A percentile compares a stretch with the other conserved stretches of the same genome.
These are phyloP conservation scores for Triangularia verruculosa DNA, from an alignment of 2,329 filamentous ascomycete genomes.

Conservation along the genomic window DNA sequence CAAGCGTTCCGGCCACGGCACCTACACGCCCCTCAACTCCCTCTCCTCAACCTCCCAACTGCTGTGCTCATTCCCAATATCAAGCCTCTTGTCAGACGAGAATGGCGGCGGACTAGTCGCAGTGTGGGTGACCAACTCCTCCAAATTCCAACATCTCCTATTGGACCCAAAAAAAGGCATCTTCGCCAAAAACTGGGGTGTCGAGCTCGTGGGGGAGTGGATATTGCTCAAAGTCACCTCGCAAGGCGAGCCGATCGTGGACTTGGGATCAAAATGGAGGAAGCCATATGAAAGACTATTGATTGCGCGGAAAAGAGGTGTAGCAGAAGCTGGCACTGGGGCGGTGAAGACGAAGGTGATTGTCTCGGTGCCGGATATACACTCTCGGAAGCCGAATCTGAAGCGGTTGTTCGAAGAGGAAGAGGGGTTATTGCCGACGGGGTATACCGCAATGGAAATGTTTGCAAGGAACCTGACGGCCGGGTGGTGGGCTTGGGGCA, in stretches of 20 bases:
- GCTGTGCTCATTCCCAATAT: constrained; percentile 55
- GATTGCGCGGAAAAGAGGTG: constrained; percentile 47
- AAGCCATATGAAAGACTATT: constrained; percentile 76
- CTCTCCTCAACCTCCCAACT: constrained; percentile 47
- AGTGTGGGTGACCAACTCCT: constrained; percentile 76
- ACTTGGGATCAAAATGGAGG: constrained; percentile 60
- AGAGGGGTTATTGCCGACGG: constrained; percentile 48
- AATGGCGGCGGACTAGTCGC: constrained; percentile 53
- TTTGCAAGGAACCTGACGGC: constrained; percentile 72
- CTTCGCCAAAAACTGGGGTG: constrained; percentile 61
- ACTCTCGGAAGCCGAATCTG: constrained; percentile 75
- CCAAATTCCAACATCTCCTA: constrained; percentile 54
- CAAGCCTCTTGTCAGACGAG: constrained; percentile 45
- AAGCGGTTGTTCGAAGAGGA: constrained; percentile 54
- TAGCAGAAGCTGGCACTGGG: constrained; percentile 24
- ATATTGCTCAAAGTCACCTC: constrained; percentile 73
- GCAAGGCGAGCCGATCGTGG: constrained; percentile 61
- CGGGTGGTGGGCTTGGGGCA: constrained; percentile 77
- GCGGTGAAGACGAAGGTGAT: constrained; percentile 50
- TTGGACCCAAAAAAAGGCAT: constrained; percentile 50
- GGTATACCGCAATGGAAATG: constrained; percentile 65
- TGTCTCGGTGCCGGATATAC: constrained; percentile 68
- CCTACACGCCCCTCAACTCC: constrained; percentile 46
- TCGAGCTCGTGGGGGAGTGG: constrained; percentile 68
- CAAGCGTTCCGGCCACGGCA: constrained; percentile 34